phyloP scores from a whole-genome alignment of 1,284 basidiomycete species.

The Ustilago curta region DNA sequence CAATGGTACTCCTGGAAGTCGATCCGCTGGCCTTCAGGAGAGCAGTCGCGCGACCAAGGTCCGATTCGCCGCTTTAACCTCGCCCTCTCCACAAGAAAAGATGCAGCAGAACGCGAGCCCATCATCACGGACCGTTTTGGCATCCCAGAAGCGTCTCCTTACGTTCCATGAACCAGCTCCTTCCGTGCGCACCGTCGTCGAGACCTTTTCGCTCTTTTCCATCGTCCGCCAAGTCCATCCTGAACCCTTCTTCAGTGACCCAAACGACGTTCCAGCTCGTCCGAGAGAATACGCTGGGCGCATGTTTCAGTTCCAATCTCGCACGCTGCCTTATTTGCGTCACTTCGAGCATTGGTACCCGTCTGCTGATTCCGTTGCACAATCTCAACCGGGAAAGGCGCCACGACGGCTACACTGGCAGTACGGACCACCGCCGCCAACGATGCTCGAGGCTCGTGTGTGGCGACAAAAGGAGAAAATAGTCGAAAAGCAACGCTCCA shows the following conservation, averaged over 20 bases:
- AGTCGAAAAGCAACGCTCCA: conserved; percentile 32
- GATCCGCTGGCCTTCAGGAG: conserved; percentile 1
- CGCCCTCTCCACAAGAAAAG: conserved; percentile 1
- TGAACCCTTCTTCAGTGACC: conserved; percentile 74
- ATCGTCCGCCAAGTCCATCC: conserved; percentile 79
- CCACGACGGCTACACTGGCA: conserved; percentile 70
- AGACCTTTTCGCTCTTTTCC: conserved; percentile 73
- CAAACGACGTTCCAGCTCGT: conserved; percentile 77
- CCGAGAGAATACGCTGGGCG: conserved; percentile 85
- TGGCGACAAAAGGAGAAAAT: conserved; percentile 48
- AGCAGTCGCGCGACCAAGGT: conserved; percentile 15
- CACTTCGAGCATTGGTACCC: conserved; percentile 64
- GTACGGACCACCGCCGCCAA: conserved; percentile 55
- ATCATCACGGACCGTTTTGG: not conserved
- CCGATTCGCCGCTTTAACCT: conserved; percentile 15
- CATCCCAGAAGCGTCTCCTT: conserved; percentile 6
- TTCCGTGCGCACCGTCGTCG: conserved; percentile 70
- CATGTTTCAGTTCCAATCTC: conserved; percentile 77
- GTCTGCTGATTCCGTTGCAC: conserved; percentile 2
- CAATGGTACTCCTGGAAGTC: not conserved
- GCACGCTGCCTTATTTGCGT: conserved; percentile 62
- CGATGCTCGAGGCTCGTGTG: conserved; percentile 36
- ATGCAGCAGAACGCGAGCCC: not conserved
- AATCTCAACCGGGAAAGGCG: not conserved
- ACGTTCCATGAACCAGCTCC: conserved; percentile 43